phyloP scores from a whole-genome alignment of 1,284 basidiomycete genomes.

The Fomitopsis schrenkii region DNA sequence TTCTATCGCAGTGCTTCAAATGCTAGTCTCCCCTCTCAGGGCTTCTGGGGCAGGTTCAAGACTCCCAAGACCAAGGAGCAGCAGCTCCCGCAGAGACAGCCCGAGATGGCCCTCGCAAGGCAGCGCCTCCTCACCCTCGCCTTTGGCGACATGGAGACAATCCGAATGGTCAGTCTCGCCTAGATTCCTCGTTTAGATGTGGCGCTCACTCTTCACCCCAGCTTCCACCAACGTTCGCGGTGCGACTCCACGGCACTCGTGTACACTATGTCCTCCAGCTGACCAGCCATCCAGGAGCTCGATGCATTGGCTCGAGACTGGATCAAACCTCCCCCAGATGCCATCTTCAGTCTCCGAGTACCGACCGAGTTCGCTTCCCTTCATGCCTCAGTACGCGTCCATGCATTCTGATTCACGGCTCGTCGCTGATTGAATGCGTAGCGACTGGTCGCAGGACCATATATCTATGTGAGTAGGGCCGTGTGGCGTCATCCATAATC shows the following conservation, averaged over 20 bases:
- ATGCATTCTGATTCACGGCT: slow-evolving; percentile 6
- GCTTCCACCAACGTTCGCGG: slow-evolving; percentile 61
- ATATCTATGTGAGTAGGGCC: slow-evolving; percentile 61
- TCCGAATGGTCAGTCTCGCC: slow-evolving; percentile 50
- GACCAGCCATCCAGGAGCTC: slow-evolving; percentile 51
- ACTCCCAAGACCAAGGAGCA: slow-evolving; percentile 47
- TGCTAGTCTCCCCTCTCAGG: slow-evolving; percentile 51
- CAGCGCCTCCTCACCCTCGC: slow-evolving; percentile 74
- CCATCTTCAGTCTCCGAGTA: slow-evolving; percentile 64
- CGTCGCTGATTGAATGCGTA: slow-evolving; percentile 27
- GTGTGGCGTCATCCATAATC: not conserved
- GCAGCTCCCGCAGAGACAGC: slow-evolving; percentile 46
- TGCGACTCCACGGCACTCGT: slow-evolving; percentile 26
- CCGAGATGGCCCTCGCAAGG: slow-evolving; percentile 56
- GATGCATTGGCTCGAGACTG: slow-evolving; percentile 75
- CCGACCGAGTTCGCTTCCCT: slow-evolving; percentile 81
- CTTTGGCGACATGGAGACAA: slow-evolving; percentile 81
- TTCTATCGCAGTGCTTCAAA: slow-evolving; percentile 53
- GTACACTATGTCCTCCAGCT: not conserved
- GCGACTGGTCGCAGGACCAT: slow-evolving; percentile 72
- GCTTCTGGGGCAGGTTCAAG: slow-evolving; percentile 68
- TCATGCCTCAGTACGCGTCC: slow-evolving; percentile 64
- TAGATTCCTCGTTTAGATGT: not conserved
- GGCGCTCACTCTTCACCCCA: slow-evolving; percentile 20
- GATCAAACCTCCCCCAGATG: slow-evolving; percentile 77